Evolutionary conservation across 257 asterid genomes (phyloP).

Genomic region (Asclepias syriaca): DNA sequence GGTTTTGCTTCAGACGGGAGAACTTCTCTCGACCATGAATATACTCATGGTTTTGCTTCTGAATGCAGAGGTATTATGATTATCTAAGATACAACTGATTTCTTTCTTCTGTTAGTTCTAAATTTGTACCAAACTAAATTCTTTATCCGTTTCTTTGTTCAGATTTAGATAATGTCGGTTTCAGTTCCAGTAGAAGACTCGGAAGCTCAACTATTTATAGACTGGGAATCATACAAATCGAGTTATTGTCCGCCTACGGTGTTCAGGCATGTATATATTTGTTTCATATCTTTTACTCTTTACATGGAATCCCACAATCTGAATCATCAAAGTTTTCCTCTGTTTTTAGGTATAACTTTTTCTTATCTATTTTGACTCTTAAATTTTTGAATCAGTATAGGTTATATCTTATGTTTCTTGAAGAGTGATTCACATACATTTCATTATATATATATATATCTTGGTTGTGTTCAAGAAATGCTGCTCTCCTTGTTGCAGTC

Average conservation of each 20-base stretch:
- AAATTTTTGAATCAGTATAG: background rate
- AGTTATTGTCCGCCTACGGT: conserved; percentile 66
- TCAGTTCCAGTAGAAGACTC: conserved; percentile 30
- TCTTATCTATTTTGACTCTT: background rate
- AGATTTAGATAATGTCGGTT: conserved; percentile 48
- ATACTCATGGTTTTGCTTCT: background rate
- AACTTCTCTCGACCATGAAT: conserved; percentile 26
- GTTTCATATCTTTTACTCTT: background rate
- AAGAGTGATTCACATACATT: background rate
- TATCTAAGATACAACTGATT: background rate
- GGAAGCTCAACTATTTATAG: conserved; percentile 59
- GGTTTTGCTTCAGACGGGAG: conserved; percentile 36
- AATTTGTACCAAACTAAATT: background rate
- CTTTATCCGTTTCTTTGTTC: conserved; percentile 23
- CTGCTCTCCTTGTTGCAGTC: conserved; percentile 37
- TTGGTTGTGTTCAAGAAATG: background rate
- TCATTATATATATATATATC: background rate
- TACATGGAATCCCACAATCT: background rate
- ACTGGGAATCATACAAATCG: conserved; percentile 59
- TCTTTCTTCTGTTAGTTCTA: background rate
- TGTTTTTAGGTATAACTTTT: background rate
- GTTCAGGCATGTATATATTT: conserved; percentile 51
- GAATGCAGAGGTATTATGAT: background rate
- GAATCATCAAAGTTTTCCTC: background rate
- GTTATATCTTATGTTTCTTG: background rate